These are phyloP conservation scores for Ogataea methylovora DNA, from an alignment of 805 yeast genomes.

Conservation along the genomic window DNA sequence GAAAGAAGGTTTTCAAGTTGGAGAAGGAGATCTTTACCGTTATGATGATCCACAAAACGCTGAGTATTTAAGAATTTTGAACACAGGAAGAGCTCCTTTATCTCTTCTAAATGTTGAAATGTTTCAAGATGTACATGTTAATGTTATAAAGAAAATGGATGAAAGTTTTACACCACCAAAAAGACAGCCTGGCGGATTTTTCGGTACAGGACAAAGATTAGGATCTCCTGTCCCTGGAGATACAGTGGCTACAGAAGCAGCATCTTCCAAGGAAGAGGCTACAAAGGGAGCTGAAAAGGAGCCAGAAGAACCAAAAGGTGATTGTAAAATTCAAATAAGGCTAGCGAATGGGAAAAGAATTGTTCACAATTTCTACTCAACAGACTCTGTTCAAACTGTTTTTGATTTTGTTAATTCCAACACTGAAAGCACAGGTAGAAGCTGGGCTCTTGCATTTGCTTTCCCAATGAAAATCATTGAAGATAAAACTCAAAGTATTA, in stretches of 20 bases:
- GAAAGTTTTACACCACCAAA: conserved; percentile 63
- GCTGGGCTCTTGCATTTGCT: conserved; percentile 65
- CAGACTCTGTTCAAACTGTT: conserved; percentile 56
- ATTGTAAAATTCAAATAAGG: conserved; percentile 72
- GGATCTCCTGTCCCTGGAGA: conserved; percentile 90
- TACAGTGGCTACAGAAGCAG: conserved; percentile 9
- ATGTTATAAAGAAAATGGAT: conserved; percentile 71
- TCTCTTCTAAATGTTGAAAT: conserved; percentile 71
- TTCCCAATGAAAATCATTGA: conserved; percentile 76
- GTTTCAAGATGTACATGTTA: conserved; percentile 92
- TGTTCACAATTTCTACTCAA: conserved; percentile 54
- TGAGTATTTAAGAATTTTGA: conserved; percentile 68
- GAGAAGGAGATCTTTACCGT: conserved; percentile 77
- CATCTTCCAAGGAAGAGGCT: conserved; percentile 12
- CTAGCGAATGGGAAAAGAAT: conserved; percentile 74
- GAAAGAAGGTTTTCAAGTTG: conserved; percentile 95
- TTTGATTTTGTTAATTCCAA: conserved; percentile 60
- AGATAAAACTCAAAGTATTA: conserved; percentile 48
- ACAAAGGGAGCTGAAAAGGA: conserved; percentile 16
- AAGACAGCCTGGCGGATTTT: conserved; percentile 55
- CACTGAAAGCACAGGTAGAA: conserved; percentile 33
- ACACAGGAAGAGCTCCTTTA: conserved; percentile 87
- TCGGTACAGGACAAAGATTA: conserved; percentile 74
- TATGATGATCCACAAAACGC: conserved; percentile 93
- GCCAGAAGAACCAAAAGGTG: conserved; percentile 38